Percentiles rank a stretch among this genome's conserved stretches.
phyloP scores from a whole-genome alignment of 345 rosid genomes.

The Citrus sinensis region DVS_A1.0 CM039161.1:21797501-21798000 shows the following conservation, averaged over 20 bases:
- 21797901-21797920: too few species aligned
- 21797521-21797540: not conserved
- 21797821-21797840: not conserved
- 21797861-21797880: slow-evolving; percentile 9
- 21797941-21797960: too few species aligned
- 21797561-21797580: not conserved
- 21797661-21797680: not conserved
- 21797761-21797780: not conserved
- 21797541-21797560: not conserved
- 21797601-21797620: not conserved
- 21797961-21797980: too few species aligned
- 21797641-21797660: not conserved
- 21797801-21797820: not conserved
- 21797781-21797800: not conserved
- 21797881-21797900: not conserved
- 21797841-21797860: not conserved
- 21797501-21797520: slow-evolving; percentile 11
- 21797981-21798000: too few species aligned
- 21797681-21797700: slow-evolving; percentile 3
- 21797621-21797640: not conserved
- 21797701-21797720: not conserved
- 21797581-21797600: not conserved
- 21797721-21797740: slow-evolving; percentile 36
- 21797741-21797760: slow-evolving; percentile 31
- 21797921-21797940: too few species aligned